A percentile compares a stretch with the other conserved stretches of the same genome.
Evolutionary conservation across 768 basidiomycete genomes (phyloP).

Genomic region (Gloeophyllum trabeum): DNA sequence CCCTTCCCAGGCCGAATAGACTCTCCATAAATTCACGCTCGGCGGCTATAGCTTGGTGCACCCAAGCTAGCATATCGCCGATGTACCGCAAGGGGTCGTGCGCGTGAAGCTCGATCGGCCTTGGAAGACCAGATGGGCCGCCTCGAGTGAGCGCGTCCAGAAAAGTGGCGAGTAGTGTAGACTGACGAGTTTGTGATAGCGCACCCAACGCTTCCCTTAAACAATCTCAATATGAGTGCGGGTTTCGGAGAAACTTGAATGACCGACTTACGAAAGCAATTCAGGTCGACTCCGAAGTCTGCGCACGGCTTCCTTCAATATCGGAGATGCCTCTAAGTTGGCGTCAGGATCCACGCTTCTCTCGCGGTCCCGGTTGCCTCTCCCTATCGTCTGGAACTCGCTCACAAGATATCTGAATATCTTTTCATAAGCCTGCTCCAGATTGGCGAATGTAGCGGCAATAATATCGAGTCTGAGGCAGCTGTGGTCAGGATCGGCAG

Average conservation of each 20-base stretch:
- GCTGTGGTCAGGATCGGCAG: too few relatives aligned
- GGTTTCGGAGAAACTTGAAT: neutral
- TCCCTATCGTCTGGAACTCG: conserved; percentile 71
- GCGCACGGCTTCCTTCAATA: conserved; percentile 61
- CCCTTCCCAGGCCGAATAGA: conserved; percentile 61
- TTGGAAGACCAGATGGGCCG: conserved; percentile 71
- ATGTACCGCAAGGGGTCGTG: conserved; percentile 96
- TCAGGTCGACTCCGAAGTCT: conserved; percentile 72
- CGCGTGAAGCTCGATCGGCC: conserved; percentile 95
- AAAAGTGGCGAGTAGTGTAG: conserved; percentile 72
- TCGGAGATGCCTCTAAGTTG: conserved; percentile 53
- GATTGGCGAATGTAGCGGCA: conserved; percentile 63
- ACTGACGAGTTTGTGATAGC: conserved; percentile 76
- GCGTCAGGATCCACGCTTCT: conserved; percentile 42
- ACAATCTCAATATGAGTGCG: conserved; percentile 13
- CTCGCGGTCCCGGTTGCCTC: neutral
- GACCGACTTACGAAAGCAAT: conserved; percentile 50
- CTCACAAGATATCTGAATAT: conserved; percentile 76
- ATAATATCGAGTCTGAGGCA: conserved; percentile 74
- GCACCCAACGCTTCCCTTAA: conserved; percentile 61
- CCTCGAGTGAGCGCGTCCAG: conserved; percentile 83
- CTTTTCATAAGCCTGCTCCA: conserved; percentile 88
- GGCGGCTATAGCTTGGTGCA: conserved; percentile 91
- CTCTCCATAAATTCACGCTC: conserved; percentile 91
- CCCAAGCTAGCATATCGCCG: conserved; percentile 98